These are phyloP conservation scores for Triticum monococcum DNA, from an alignment of 176 grass and related monocot genomes.

Conservation along the genomic window DNA sequence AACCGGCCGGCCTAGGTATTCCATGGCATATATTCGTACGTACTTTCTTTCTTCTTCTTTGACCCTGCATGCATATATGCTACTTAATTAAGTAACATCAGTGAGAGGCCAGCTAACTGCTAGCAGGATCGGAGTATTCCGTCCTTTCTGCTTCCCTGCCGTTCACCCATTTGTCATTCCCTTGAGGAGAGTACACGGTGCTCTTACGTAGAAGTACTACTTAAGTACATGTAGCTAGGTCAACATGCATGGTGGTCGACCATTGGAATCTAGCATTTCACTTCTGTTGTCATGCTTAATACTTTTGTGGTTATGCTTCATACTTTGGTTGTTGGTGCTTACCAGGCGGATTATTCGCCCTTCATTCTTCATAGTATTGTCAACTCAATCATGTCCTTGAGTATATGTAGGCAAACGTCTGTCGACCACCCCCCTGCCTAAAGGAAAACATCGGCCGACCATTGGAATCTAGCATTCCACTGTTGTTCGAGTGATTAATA, in stretches of 20 bases:
- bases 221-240: neutral
- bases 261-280: neutral
- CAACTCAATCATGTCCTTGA: neutral
- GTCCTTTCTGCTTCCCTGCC: too few species aligned
- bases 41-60: too few species aligned
- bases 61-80: neutral
- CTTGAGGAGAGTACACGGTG: neutral
- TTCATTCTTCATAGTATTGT: neutral
- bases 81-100: neutral
- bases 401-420: neutral
- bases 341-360: neutral
- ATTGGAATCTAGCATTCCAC: neutral
- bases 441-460: neutral
- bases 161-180: neutral
- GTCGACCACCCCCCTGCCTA: neutral
- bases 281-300: neutral
- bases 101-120: neutral
- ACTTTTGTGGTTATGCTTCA: neutral
- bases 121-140: neutral
- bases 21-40: neutral
- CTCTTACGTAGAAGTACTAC: neutral
- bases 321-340: neutral
- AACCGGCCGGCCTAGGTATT: neutral
- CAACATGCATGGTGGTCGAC: too few species aligned
- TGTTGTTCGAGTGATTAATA: neutral